Evolutionary conservation across 2,329 filamentous ascomycete genomes (phyloP).

Genomic region (Zymoseptoria tritici): DNA sequence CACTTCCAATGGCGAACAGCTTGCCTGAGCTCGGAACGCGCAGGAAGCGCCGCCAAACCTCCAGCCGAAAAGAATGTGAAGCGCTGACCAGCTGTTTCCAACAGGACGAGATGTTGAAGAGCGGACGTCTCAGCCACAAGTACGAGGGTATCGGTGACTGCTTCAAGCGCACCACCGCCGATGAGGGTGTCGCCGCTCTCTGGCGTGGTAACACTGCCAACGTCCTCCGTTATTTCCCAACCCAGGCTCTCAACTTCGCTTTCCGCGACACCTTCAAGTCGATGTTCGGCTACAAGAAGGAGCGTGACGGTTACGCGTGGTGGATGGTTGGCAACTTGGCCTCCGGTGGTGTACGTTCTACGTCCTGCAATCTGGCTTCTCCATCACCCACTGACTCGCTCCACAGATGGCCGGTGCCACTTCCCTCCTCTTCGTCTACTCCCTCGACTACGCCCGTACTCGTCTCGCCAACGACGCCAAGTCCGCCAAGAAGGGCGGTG

Average conservation of each 20-base stretch:
- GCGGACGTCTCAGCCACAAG: slow-evolving; percentile 95
- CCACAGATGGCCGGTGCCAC: slow-evolving; percentile 89
- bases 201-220: slow-evolving; percentile 99
- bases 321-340: slow-evolving; percentile 99
- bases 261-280: slow-evolving; percentile 99
- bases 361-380: background rate
- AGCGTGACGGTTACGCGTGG: slow-evolving; percentile 93
- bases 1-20: background rate
- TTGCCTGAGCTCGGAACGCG: slow-evolving; percentile 2
- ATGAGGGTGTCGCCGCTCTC: slow-evolving; percentile 89
- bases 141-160: slow-evolving; percentile 92
- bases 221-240: slow-evolving; percentile 99
- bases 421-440: slow-evolving; percentile 99
- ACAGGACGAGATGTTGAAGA: slow-evolving; percentile 99
- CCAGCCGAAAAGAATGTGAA: background rate
- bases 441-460: slow-evolving; percentile 99
- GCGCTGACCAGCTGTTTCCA: slow-evolving; percentile 5
- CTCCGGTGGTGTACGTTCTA: slow-evolving; percentile 86
- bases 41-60: slow-evolving; percentile 3
- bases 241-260: slow-evolving; percentile 99
- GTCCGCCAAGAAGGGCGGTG: slow-evolving; percentile 93
- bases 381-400: slow-evolving; percentile 7
- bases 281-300: slow-evolving; percentile 99
- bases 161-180: slow-evolving; percentile 83
- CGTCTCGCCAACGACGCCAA: slow-evolving; percentile 99